Percentiles rank a stretch among this genome's conserved stretches.
Evolutionary conservation across 805 yeast species (phyloP).

Genomic region (Starmerella roubikii): DNA sequence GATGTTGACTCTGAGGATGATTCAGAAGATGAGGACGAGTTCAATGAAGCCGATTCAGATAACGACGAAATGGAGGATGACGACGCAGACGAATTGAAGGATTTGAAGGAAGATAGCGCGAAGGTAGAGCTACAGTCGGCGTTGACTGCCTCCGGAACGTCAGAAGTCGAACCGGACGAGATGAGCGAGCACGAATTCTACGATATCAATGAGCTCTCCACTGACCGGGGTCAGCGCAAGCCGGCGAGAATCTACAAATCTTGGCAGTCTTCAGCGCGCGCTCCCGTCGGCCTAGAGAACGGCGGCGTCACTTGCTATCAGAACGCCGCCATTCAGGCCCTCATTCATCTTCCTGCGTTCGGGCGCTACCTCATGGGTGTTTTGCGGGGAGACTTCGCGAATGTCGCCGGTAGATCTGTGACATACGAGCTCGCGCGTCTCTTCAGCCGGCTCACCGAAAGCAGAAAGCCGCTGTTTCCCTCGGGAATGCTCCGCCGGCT

Average conservation of each 20-base stretch:
- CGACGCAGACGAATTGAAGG: background rate
- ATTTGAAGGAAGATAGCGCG: background rate
- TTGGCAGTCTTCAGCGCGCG: slow-evolving; percentile 36
- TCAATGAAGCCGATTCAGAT: no score
- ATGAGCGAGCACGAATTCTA: slow-evolving; percentile 30
- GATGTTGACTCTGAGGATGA: no score
- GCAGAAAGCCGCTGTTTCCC: slow-evolving; percentile 52
- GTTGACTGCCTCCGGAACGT: background rate
- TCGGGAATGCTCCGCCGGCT: slow-evolving; percentile 54
- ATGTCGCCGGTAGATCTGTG: slow-evolving; percentile 19
- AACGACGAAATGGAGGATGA: no score
- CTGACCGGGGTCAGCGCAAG: slow-evolving; percentile 52
- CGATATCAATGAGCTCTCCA: slow-evolving; percentile 40
- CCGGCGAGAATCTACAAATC: slow-evolving; percentile 51
- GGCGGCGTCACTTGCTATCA: slow-evolving; percentile 95
- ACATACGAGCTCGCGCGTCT: slow-evolving; percentile 24
- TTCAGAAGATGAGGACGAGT: no score
- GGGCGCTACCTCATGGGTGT: slow-evolving; percentile 69
- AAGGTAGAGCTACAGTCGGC: background rate
- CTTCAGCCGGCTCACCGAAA: slow-evolving; percentile 19
- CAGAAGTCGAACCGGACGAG: background rate
- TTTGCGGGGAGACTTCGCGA: slow-evolving; percentile 35
- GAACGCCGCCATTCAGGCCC: slow-evolving; percentile 85
- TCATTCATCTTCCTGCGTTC: slow-evolving; percentile 82
- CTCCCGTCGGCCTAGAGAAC: slow-evolving; percentile 64